phyloP scores from a whole-genome alignment of 768 basidiomycete genomes.

The Lanmaoa rubissima region DNA sequence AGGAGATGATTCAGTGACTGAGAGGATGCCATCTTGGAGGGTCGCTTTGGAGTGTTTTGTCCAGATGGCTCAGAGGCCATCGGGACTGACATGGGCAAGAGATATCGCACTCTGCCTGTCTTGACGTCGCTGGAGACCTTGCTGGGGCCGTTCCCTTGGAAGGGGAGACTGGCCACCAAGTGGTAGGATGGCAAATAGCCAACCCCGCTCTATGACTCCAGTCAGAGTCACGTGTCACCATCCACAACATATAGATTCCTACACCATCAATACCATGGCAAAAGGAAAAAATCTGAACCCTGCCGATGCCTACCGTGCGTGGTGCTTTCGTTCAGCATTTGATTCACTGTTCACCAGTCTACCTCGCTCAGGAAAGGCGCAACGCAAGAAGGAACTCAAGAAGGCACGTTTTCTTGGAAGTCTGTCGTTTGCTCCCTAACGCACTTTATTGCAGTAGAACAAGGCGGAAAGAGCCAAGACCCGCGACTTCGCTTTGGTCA shows the following conservation, averaged over 20 bases:
- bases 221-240: constrained; percentile 26
- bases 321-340: neutral
- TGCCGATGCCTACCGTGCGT: constrained; percentile 89
- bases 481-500: constrained; percentile 87
- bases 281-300: constrained; percentile 89
- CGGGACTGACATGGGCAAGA: constrained; percentile 22
- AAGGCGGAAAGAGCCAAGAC: constrained; percentile 79
- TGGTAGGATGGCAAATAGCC: neutral
- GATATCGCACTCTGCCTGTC: constrained; percentile 9
- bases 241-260: neutral
- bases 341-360: constrained; percentile 1
- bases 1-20: constrained; percentile 81
- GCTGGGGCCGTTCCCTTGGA: constrained; percentile 47
- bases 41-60: constrained; percentile 51
- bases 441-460: constrained; percentile 65
- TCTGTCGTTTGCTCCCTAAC: constrained; percentile 16
- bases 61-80: constrained; percentile 27
- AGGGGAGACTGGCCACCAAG: constrained; percentile 39
- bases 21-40: constrained; percentile 64
- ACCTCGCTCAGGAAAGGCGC: constrained; percentile 70
- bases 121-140: constrained; percentile 12
- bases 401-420: constrained; percentile 48
- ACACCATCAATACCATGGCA: constrained; percentile 49
- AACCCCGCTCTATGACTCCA: constrained; percentile 20
- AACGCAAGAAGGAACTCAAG: constrained; percentile 92